A percentile compares a stretch with the other conserved stretches of the same genome.
phyloP scores from a whole-genome alignment of 2,329 filamentous ascomycete species.

The Clarireedia paspali region DNA sequence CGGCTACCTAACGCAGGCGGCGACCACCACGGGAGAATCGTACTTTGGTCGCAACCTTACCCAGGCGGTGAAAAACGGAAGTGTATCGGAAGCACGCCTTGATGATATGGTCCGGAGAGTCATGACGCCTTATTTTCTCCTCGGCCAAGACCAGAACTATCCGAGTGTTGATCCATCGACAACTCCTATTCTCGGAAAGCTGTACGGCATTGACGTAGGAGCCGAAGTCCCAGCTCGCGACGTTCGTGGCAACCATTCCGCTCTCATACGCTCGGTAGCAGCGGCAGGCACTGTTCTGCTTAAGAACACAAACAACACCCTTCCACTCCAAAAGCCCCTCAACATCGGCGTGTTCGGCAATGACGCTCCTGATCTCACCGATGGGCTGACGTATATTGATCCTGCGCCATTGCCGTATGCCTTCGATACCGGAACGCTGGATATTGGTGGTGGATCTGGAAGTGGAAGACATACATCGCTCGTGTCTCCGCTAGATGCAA shows the following conservation, averaged over 20 bases:
- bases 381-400: conserved; percentile 1
- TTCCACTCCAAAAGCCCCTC: conserved; percentile 48
- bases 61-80: conserved; percentile 53
- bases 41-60: conserved; percentile 27
- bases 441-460: conserved; percentile 20
- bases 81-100: conserved; percentile 54
- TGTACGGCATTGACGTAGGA: conserved; percentile 39
- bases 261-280: conserved; percentile 36
- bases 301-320: conserved; percentile 48
- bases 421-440: conserved; percentile 14
- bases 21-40: not conserved
- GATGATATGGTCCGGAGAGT: conserved; percentile 54
- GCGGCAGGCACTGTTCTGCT: conserved; percentile 54
- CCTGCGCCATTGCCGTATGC: not conserved
- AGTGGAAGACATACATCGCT: conserved; percentile 54
- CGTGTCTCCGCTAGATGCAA: conserved; percentile 49
- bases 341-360: conserved; percentile 46
- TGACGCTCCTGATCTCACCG: conserved; percentile 52
- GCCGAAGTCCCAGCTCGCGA: conserved; percentile 42
- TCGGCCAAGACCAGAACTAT: conserved; percentile 43
- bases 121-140: conserved; percentile 47
- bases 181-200: conserved; percentile 25
- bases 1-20: not conserved
- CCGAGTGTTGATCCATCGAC: conserved; percentile 28
- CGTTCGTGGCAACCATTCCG: conserved; percentile 47